phyloP scores from a whole-genome alignment of 2,329 filamentous ascomycete genomes.

The Colletotrichum lindemuthianum region DNA sequence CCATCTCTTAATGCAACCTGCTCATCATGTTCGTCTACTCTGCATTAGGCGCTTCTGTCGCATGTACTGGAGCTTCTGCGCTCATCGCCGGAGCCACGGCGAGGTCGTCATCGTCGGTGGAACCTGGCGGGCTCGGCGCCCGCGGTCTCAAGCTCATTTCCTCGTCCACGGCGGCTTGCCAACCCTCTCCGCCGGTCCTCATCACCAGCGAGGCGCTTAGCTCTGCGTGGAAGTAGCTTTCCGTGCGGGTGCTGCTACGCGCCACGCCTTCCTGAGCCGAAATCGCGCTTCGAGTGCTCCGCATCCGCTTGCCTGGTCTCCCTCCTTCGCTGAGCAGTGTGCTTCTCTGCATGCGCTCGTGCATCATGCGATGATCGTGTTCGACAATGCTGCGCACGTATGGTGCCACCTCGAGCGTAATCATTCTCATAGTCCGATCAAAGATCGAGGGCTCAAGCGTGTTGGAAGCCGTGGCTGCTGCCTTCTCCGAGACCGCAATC shows the following conservation, averaged over 20 bases:
- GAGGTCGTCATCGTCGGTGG: background rate
- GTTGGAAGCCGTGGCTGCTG: conserved; percentile 42
- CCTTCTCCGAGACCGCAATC: conserved; percentile 63
- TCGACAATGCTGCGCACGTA: conserved; percentile 88
- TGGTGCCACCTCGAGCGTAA: conserved; percentile 84
- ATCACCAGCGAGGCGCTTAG: conserved; percentile 71
- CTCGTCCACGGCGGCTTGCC: conserved; percentile 45
- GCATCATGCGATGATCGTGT: conserved; percentile 77
- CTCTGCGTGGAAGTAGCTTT: conserved; percentile 75
- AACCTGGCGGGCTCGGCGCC: background rate
- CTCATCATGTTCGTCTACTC: conserved; percentile 33
- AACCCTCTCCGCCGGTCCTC: conserved; percentile 65
- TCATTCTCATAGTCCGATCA: conserved; percentile 73
- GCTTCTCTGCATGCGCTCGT: conserved; percentile 68
- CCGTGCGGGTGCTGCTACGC: conserved; percentile 72
- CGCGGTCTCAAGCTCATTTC: conserved; percentile 23
- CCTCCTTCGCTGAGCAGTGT: conserved; percentile 70
- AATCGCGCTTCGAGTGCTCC: conserved; percentile 78
- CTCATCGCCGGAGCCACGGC: background rate
- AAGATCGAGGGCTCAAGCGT: conserved; percentile 77
- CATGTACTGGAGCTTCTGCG: conserved; percentile 8
- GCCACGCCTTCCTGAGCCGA: conserved; percentile 81
- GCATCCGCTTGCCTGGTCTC: conserved; percentile 58
- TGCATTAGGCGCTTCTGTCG: background rate
- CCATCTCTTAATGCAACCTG: conserved; percentile 1